Conservation (phyloP, 352 stramenopile species). For the Phytophthora syringae region DNA sequence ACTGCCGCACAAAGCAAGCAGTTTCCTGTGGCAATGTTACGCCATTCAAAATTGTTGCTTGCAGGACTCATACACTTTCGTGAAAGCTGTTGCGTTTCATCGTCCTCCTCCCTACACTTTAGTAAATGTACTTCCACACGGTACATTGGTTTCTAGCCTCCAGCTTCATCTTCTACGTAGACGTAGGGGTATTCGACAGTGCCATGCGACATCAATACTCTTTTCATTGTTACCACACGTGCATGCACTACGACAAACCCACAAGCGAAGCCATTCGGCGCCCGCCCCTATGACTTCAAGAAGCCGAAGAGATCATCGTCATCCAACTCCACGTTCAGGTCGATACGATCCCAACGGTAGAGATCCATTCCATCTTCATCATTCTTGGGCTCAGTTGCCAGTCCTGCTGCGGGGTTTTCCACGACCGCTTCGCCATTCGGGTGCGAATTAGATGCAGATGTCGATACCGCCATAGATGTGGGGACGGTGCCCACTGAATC, state of each 20-base stretch:
- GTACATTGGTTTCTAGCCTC: constrained; percentile 17
- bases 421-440: constrained; percentile 5
- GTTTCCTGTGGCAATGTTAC: too few relatives aligned
- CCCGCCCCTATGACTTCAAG: constrained; percentile 70
- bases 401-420: constrained; percentile 13
- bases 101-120: constrained; percentile 11
- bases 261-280: constrained; percentile 4
- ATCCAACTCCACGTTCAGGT: constrained; percentile 83
- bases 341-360: constrained; percentile 83
- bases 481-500: not conserved
- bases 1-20: constrained; percentile 1
- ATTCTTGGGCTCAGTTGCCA: constrained; percentile 31
- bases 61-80: constrained; percentile 24
- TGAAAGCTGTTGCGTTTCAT: constrained; percentile 1
- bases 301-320: constrained; percentile 90
- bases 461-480: constrained; percentile 13
- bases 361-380: constrained; percentile 72
- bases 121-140: constrained; percentile 29
- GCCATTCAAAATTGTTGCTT: constrained; percentile 23
- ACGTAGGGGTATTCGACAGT: not conserved
- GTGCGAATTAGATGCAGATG: not conserved
- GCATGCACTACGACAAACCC: constrained; percentile 30
- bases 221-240: constrained; percentile 39
- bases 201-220: constrained; percentile 28
- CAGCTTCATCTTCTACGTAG: constrained; percentile 3